A percentile compares a stretch with the other conserved stretches of the same genome.
These are phyloP conservation scores for Epichloe amarillans DNA, from an alignment of 2,329 filamentous ascomycete genomes.

Conservation along the genomic window DNA sequence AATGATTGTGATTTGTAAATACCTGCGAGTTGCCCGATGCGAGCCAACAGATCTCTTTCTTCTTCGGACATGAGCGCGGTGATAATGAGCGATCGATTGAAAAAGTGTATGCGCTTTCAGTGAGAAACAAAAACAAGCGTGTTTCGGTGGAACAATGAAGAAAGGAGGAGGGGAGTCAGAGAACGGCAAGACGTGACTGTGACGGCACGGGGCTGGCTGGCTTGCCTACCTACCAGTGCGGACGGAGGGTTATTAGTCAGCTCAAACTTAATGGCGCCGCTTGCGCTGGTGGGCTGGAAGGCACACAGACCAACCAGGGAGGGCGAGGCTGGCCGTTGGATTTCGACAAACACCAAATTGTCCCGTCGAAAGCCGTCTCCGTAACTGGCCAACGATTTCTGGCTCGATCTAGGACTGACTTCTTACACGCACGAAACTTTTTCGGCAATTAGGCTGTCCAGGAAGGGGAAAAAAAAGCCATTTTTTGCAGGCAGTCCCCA, in stretches of 20 bases:
- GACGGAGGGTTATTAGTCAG: no score
- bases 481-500: background rate
- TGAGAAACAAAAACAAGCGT: background rate
- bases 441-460: background rate
- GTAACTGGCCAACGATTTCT: no score
- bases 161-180: background rate
- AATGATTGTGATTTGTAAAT: constrained; percentile 9
- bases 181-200: background rate
- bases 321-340: no score
- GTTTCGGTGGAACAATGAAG: background rate
- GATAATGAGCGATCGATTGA: background rate
- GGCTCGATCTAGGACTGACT: no score
- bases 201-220: background rate
- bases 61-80: constrained; percentile 30
- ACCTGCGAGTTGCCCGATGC: constrained; percentile 40
- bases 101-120: background rate
- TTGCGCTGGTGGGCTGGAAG: background rate
- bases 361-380: no score
- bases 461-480: background rate
- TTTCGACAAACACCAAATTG: no score
- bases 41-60: constrained; percentile 38
- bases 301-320: no score
- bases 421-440: background rate
- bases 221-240: no score
- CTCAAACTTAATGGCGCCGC: no score